These are phyloP conservation scores for Amyloporia xantha DNA, from an alignment of 768 basidiomycete species.

Conservation along the genomic window DNA sequence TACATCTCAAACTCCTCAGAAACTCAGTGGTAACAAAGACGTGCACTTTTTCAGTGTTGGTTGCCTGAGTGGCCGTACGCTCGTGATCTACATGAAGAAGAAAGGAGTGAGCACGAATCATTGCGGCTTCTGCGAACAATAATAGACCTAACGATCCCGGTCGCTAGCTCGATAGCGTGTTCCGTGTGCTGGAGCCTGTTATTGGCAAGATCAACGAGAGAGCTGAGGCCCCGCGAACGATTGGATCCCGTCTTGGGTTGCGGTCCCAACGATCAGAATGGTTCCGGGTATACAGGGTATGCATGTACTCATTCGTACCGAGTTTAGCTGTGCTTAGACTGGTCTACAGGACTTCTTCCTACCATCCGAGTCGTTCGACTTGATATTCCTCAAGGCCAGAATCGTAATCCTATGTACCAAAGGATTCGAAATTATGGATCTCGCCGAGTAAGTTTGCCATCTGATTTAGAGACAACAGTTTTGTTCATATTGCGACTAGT, in stretches of 20 bases:
- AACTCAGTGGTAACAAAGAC: conserved; percentile 84
- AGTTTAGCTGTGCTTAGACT: neutral
- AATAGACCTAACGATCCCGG: conserved; percentile 7
- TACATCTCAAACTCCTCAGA: conserved; percentile 77
- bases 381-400: conserved; percentile 90
- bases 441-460: conserved; percentile 65
- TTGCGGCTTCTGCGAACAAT: conserved; percentile 12
- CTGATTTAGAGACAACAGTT: neutral
- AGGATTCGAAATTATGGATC: conserved; percentile 97
- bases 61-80: conserved; percentile 74
- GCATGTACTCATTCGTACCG: conserved; percentile 4
- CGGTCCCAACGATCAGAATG: conserved; percentile 82
- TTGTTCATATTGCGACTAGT: conserved; percentile 30
- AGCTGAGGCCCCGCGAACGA: conserved; percentile 59
- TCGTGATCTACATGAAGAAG: conserved; percentile 95
- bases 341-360: conserved; percentile 72
- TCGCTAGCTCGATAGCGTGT: conserved; percentile 74
- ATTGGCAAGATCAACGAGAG: conserved; percentile 80
- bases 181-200: conserved; percentile 98
- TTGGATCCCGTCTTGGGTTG: conserved; percentile 70
- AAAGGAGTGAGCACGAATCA: conserved; percentile 53
- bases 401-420: conserved; percentile 91
- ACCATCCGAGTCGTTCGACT: conserved; percentile 83
- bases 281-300: conserved; percentile 85
- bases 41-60: conserved; percentile 97